phyloP scores from a whole-genome alignment of 495 filamentous ascomycete species.

The Talaromyces wortmannii region DNA sequence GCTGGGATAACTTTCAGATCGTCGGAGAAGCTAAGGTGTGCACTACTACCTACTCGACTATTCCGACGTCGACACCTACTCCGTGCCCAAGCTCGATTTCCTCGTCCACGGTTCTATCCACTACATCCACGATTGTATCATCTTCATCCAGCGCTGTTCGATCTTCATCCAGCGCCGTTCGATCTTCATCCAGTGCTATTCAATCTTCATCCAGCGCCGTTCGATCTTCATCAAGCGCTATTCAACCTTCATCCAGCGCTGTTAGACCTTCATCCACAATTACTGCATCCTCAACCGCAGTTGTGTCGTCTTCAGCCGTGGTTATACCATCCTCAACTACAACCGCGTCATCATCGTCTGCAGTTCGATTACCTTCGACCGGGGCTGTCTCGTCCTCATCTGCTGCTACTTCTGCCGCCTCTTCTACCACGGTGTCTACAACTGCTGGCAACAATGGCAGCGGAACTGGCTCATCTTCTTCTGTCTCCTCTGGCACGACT shows the following conservation, averaged over 20 bases:
- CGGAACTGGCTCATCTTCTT: not conserved
- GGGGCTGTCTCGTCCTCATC: not conserved
- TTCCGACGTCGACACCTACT: not conserved
- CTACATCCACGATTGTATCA: not conserved
- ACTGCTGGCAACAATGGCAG: not conserved
- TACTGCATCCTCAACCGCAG: not conserved
- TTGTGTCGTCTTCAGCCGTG: slow-evolving; percentile 2
- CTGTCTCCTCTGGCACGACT: slow-evolving; percentile 2
- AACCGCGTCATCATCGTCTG: not conserved
- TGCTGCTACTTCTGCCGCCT: not conserved
- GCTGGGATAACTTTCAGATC: slow-evolving; percentile 1
- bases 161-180: not conserved
- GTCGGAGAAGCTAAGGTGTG: not conserved
- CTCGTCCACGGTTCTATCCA: not conserved
- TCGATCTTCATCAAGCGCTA: not conserved
- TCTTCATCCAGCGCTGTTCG: not conserved
- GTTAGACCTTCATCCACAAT: not conserved
- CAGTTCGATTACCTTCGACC: not conserved
- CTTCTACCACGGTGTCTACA: not conserved
- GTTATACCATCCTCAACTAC: not conserved
- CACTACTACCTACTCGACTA: not conserved
- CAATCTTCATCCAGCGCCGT: not conserved
- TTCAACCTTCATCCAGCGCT: not conserved
- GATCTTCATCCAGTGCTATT: not conserved
- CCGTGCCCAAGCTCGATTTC: not conserved